Conservation (phyloP, 225 moss, liverwort and hornwort genomes). For the Antitrichia curtipendula region DNA sequence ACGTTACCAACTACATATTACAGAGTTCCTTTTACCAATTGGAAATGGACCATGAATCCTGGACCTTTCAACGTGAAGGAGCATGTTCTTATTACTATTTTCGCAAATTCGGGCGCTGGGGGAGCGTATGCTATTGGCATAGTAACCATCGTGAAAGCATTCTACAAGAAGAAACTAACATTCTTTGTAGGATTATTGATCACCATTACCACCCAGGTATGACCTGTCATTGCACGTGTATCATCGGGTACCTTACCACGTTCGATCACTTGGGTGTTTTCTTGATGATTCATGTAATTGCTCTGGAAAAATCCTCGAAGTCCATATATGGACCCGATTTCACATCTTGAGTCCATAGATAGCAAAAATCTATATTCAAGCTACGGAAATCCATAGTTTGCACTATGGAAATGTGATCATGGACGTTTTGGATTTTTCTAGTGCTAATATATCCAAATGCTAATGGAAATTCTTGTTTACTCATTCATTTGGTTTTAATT, state of each 20-base stretch:
- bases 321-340: too few species aligned
- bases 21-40: slow-evolving; percentile 31
- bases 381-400: neutral
- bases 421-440: neutral
- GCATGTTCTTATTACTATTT: slow-evolving; percentile 60
- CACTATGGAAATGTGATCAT: neutral
- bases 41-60: slow-evolving; percentile 52
- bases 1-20: slow-evolving; percentile 28
- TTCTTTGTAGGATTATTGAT: slow-evolving; percentile 47
- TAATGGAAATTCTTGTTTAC: neutral
- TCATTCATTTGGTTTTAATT: neutral
- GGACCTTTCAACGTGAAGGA: slow-evolving; percentile 58
- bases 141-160: slow-evolving; percentile 45
- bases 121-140: slow-evolving; percentile 50
- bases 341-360: neutral
- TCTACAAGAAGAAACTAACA: slow-evolving; percentile 36
- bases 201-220: slow-evolving; percentile 55
- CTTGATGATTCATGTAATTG: neutral
- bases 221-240: neutral
- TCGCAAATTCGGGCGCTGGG: slow-evolving; percentile 52
- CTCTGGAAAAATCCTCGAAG: neutral
- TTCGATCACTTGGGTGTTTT: neutral
- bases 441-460: neutral
- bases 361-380: neutral
- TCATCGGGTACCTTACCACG: neutral